Conservation (phyloP, 148 eudicot species). For the Silene latifolia region DNA sequence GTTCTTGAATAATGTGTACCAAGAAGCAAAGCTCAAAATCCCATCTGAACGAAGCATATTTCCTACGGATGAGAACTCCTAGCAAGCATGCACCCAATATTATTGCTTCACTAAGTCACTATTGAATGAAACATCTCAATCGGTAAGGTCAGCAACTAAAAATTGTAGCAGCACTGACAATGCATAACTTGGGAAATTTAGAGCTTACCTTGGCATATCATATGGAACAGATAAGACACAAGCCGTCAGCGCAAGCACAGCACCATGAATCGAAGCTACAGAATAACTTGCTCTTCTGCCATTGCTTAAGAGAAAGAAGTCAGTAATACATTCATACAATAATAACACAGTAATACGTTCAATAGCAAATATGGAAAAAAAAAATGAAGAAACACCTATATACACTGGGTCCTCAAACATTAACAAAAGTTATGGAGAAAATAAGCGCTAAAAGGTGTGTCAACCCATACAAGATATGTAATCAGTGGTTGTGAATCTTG, state of each 20-base stretch:
- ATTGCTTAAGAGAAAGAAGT: conserved; percentile 15
- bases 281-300: conserved; percentile 55
- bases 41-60: background rate
- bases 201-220: conserved; percentile 89
- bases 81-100: background rate
- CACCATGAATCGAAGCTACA: conserved; percentile 70
- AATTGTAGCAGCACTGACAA: background rate
- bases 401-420: background rate
- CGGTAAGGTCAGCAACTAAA: background rate
- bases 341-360: background rate
- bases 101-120: background rate
- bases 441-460: too few species aligned
- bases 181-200: background rate
- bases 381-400: background rate
- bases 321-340: conserved; percentile 8
- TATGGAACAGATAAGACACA: conserved; percentile 89
- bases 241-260: conserved; percentile 84
- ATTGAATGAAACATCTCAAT: conserved; percentile 9
- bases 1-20: background rate
- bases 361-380: background rate
- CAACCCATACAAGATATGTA: too few species aligned
- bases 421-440: background rate
- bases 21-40: background rate
- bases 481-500: too few species aligned
- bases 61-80: too few species aligned